Conservation (phyloP, 768 basidiomycete species). For the Leccinum sublutescens region DNA sequence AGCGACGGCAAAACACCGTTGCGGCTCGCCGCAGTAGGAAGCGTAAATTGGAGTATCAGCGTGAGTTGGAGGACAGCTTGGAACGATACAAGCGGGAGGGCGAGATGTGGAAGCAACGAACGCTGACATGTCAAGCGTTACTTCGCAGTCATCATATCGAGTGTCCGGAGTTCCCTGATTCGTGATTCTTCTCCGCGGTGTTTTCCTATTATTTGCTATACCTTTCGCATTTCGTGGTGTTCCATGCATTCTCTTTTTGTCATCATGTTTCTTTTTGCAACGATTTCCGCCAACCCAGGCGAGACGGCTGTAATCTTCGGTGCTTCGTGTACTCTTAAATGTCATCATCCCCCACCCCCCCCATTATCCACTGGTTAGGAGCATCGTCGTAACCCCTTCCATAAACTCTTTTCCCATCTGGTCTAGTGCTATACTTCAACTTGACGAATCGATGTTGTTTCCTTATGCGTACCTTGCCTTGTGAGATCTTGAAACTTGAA, state of each 20-base stretch:
- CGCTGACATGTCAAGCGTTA: constrained; percentile 46
- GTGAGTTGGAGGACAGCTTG: constrained; percentile 57
- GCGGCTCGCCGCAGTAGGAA: constrained; percentile 79
- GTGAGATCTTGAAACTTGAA: too few relatives aligned
- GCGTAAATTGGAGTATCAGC: constrained; percentile 69
- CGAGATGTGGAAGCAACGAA: constrained; percentile 62
- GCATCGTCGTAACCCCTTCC: constrained; percentile 51
- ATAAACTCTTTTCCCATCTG: constrained; percentile 6
- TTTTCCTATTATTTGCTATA: constrained; percentile 11
- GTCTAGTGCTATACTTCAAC: background rate
- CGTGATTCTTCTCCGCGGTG: constrained; percentile 18
- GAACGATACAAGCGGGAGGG: constrained; percentile 54
- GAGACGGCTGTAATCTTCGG: constrained; percentile 37
- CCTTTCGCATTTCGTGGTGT: background rate
- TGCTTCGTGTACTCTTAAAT: constrained; percentile 39
- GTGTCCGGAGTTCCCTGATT: constrained; percentile 47
- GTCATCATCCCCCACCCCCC: constrained; percentile 27
- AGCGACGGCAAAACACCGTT: constrained; percentile 81
- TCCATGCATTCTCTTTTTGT: constrained; percentile 1
- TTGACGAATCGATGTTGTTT: background rate
- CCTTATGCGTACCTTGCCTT: background rate
- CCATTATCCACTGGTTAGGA: constrained; percentile 48
- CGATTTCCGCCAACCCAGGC: background rate
- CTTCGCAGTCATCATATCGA: constrained; percentile 57
- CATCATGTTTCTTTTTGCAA: constrained; percentile 8